Evolutionary conservation across 208 protist genomes (phyloP).

Genomic region (Crithidia brevicula): DNA sequence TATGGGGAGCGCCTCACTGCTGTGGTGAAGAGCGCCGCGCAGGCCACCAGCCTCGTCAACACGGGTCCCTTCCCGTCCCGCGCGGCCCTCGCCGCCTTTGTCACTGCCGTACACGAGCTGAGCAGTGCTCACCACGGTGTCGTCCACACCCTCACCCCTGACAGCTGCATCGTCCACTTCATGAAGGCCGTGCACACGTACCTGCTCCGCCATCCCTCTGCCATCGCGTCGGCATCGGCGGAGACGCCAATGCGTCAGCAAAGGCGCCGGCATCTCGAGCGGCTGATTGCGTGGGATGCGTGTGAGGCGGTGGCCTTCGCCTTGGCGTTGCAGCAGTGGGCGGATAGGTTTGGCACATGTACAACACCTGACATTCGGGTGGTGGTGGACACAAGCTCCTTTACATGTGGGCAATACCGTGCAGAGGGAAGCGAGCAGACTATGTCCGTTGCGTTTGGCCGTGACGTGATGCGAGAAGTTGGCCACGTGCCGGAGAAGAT

Average conservation of each 20-base stretch:
- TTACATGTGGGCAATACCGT: conserved; percentile 23
- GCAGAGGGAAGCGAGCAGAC: conserved; percentile 15
- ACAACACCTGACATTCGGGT: conserved; percentile 6
- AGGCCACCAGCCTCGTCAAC: background rate
- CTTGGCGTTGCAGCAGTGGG: conserved; percentile 20
- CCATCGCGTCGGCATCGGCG: background rate
- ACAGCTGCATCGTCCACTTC: conserved; percentile 11
- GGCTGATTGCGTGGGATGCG: conserved; percentile 6
- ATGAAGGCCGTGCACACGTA: background rate
- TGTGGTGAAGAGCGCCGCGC: background rate
- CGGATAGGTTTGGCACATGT: background rate
- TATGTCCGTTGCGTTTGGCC: conserved; percentile 28
- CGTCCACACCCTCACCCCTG: background rate
- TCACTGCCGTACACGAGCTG: background rate
- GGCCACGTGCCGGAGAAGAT: conserved; percentile 24
- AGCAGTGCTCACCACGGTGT: background rate
- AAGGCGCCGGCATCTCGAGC: background rate
- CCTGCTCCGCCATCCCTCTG: background rate
- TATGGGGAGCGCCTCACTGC: background rate
- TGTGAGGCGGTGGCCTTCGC: conserved; percentile 22
- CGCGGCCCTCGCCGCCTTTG: background rate
- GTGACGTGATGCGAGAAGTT: conserved; percentile 31
- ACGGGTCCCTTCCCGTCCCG: conserved; percentile 18
- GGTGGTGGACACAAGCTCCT: conserved; percentile 33
- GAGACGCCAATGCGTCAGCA: background rate